Conservation (phyloP, 257 asterid species). For the Fraxinus quadrangulata region DNA sequence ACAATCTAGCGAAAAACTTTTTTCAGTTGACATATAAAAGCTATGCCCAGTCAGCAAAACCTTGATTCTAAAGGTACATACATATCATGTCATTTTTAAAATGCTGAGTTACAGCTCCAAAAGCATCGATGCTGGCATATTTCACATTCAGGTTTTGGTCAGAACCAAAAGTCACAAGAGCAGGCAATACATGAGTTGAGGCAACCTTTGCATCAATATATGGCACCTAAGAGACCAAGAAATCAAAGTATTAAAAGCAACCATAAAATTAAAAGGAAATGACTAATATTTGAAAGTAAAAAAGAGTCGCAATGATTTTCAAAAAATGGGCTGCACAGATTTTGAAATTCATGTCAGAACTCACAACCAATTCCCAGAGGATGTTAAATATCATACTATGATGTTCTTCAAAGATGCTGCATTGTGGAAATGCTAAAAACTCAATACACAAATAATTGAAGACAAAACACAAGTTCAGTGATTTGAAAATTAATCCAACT, state of each 20-base stretch:
- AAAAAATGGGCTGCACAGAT: background rate
- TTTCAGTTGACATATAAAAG: conserved; percentile 32
- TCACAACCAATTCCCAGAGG: too few species aligned
- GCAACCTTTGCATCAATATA: too few species aligned
- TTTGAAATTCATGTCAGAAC: conserved; percentile 6
- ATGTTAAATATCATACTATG: too few species aligned
- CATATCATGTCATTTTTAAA: conserved; percentile 78
- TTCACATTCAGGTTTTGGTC: too few species aligned
- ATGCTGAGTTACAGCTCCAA: conserved; percentile 96
- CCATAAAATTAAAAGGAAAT: conserved; percentile 6
- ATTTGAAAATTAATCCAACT: conserved; percentile 18
- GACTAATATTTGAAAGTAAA: background rate
- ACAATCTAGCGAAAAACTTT: conserved; percentile 58
- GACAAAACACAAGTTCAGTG: background rate
- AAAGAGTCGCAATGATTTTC: too few species aligned
- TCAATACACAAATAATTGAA: conserved; percentile 26
- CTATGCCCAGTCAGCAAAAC: conserved; percentile 17
- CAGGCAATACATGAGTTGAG: too few species aligned
- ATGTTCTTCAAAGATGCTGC: too few species aligned
- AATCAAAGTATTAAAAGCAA: too few species aligned
- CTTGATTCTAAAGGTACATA: conserved; percentile 12
- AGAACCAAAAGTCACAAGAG: too few species aligned
- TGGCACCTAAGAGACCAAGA: too few species aligned
- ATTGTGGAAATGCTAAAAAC: background rate
- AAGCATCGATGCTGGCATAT: background rate